A percentile compares a stretch with the other conserved stretches of the same genome.
Evolutionary conservation across 306 rosid genomes (phyloP).

Genomic region (Medicago ruthenica): DNA sequence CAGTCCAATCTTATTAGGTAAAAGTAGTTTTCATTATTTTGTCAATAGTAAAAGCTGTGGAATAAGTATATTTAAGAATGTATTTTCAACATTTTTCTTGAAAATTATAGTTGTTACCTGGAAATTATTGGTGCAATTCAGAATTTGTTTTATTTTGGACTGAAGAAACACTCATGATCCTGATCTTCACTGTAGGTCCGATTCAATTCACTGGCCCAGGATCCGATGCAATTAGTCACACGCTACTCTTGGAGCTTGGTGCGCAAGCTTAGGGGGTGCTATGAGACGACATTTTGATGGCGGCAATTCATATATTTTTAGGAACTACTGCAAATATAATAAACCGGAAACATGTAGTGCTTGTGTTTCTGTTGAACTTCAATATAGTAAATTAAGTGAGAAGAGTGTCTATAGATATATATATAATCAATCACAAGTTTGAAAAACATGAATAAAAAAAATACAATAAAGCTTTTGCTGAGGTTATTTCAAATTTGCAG

Average conservation of each 20-base stretch:
- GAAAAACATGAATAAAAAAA: background rate
- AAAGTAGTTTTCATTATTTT: background rate
- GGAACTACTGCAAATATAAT: conserved; percentile 29
- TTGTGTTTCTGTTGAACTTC: conserved; percentile 9
- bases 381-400: background rate
- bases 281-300: conserved; percentile 29
- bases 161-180: conserved; percentile 14
- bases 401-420: background rate
- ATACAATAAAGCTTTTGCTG: conserved; percentile 16
- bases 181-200: conserved; percentile 67
- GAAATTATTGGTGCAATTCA: conserved; percentile 3
- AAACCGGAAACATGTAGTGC: conserved; percentile 27
- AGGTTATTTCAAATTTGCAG: background rate
- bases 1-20: background rate
- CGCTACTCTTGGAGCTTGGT: conserved; percentile 87
- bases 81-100: background rate
- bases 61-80: background rate
- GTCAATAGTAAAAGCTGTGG: background rate
- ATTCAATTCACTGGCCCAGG: conserved; percentile 87
- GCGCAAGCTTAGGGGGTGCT: conserved; percentile 52
- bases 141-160: conserved; percentile 19
- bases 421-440: conserved; percentile 7
- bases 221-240: conserved; percentile 74
- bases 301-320: conserved; percentile 29
- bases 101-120: background rate